Evolutionary conservation across 1,139 yeast species (phyloP), one percentile per base, ranked within the genome.

Genomic region (Saccharomyces hybrid): DNA sequence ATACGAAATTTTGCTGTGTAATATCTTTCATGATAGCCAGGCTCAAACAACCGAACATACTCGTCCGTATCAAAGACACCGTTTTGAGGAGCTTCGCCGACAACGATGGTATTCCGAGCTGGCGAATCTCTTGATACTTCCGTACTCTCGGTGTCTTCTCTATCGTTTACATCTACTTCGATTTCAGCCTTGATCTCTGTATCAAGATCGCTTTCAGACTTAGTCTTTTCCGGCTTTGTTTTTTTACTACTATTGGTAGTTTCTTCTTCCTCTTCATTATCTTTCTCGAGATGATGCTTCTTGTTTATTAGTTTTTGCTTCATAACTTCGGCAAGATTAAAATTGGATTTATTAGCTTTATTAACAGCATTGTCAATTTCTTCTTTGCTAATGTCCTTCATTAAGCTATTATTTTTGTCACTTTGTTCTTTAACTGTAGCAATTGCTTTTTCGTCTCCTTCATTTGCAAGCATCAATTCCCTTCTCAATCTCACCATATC

Each of bases 1-100:
- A 83, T 78, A 59, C 81, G 80, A 65, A 91, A 89, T 68, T 95
- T 95, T 50, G 79, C 77, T 55, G 78, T 76, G 67, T 95, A 95
- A 71, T 93, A 93, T 52, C 99, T 76, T 54, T 81, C 82, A 57
- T 81, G 81, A 71, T 88, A 93, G 0, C 99, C 99, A 0, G 95
- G 85, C 66, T 89, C 96, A 83, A 88, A 86, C 59, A 89, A 72
- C 62, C 84, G 79, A 32, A 91, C 84, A 16, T 77, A 76, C 60
- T 87, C 95, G 46, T 74, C 78, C 41, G 75, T 74, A 52, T 72
- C 76, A 51, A 69, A 61, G 12, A 68, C 67, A 31, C 73, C 72
- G 47, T 68, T 64, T 2, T 61, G 60, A 2, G 63, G 60, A 8
- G 62, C 59, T 14, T 67, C 73, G n/a, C 62, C 58, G 21, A 64